Evolutionary conservation across 352 stramenopile genomes (phyloP).

Genomic region (Blastocystis sp.): DNA sequence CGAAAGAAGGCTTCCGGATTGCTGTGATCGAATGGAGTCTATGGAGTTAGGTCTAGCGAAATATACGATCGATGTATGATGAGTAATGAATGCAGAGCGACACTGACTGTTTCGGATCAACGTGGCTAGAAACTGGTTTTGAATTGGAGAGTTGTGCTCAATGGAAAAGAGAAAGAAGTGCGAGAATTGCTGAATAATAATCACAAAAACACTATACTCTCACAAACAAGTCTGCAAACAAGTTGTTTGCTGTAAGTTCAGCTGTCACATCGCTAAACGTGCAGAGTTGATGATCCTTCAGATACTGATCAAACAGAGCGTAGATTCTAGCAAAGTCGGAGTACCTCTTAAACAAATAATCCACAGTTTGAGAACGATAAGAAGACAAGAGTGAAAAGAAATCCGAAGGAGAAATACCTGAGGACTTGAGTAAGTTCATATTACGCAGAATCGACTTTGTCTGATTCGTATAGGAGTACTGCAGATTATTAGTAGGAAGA

Average conservation of each 20-base stretch:
- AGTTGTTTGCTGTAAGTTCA: not conserved
- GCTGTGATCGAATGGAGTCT: not conserved
- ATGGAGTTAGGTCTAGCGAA: not conserved
- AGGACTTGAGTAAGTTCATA: slow-evolving; percentile 21
- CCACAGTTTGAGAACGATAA: not conserved
- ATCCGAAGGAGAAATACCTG: not conserved
- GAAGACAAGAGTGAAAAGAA: not conserved
- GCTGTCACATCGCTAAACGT: not conserved
- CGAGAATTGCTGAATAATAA: not conserved
- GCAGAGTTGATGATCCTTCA: not conserved
- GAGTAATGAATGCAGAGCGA: not conserved
- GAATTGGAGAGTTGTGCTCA: not conserved
- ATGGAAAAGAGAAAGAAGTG: not conserved
- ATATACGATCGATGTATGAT: slow-evolving; percentile 18
- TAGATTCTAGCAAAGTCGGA: not conserved
- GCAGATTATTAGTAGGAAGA: not conserved
- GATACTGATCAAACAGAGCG: slow-evolving; percentile 6
- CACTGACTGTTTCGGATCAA: not conserved
- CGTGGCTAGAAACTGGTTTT: not conserved
- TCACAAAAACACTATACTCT: not conserved
- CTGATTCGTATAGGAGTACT: not conserved
- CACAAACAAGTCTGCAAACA: not conserved
- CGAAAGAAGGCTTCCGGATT: not conserved
- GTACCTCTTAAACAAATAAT: not conserved
- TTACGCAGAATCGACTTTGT: not conserved